Percentiles rank a stretch among this genome's conserved stretches.
Evolutionary conservation across 2,329 filamentous ascomycete species (phyloP).

Genomic region (Epichloe hybrida): DNA sequence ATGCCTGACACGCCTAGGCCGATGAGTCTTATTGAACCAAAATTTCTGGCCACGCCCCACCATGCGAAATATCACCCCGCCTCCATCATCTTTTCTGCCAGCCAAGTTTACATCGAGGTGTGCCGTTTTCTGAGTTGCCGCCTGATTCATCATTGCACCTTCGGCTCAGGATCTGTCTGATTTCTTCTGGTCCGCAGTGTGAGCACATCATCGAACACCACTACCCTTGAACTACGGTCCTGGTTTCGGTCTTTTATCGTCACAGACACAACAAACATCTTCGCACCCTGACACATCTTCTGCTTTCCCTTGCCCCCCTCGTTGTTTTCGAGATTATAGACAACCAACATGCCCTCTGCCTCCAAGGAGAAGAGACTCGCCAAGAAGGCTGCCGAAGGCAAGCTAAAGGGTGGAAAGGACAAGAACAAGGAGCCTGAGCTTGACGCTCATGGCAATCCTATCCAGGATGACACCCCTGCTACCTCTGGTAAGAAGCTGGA

Average conservation of each 20-base stretch:
- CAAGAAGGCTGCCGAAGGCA: constrained; percentile 59
- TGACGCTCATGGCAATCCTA: constrained; percentile 46
- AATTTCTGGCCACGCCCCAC: constrained; percentile 25
- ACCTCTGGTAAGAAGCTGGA: constrained; percentile 61
- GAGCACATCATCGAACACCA: not conserved
- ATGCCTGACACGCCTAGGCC: constrained; percentile 18
- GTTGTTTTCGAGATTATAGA: constrained; percentile 3
- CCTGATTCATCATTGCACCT: constrained; percentile 6
- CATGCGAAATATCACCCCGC: constrained; percentile 28
- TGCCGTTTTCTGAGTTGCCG: constrained; percentile 10
- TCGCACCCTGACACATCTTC: not conserved
- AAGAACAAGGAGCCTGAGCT: constrained; percentile 59
- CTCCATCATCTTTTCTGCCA: constrained; percentile 12
- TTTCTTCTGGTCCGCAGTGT: not conserved
- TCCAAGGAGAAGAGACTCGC: constrained; percentile 61
- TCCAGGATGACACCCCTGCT: constrained; percentile 49
- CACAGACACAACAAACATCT: not conserved
- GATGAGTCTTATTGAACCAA: constrained; percentile 14
- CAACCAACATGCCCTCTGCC: constrained; percentile 48
- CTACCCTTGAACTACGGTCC: not conserved
- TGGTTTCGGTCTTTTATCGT: not conserved
- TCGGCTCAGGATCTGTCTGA: constrained; percentile 6
- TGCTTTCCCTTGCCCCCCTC: constrained; percentile 2
- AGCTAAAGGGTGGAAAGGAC: constrained; percentile 63
- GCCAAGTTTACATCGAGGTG: not conserved